Percentiles rank a stretch among this genome's conserved stretches.
Conservation (phyloP, 805 yeast species). For the Candida hispaniensis region DNA sequence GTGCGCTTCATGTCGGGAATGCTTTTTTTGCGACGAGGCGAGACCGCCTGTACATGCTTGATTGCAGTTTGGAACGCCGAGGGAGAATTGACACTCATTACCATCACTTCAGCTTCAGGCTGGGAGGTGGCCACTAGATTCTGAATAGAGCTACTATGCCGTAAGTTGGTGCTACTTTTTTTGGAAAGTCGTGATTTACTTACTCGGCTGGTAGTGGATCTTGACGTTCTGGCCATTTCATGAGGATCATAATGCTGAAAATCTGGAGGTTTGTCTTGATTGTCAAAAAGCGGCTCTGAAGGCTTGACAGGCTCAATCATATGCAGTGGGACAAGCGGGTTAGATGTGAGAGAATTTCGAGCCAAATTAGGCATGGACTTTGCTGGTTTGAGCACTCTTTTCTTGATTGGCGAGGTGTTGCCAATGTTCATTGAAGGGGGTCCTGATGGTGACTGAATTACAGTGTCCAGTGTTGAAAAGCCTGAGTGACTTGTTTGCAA, state of each 20-base stretch:
- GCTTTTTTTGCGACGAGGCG: conserved; percentile 9
- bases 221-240: conserved; percentile 2
- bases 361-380: conserved; percentile 13
- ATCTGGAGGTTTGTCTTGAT: no score
- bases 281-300: no score
- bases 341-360: not conserved
- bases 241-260: conserved; percentile 14
- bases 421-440: conserved; percentile 1
- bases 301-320: conserved; percentile 5
- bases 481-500: no score
- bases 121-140: conserved; percentile 1
- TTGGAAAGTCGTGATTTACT: conserved; percentile 4
- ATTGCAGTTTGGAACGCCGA: conserved; percentile 15
- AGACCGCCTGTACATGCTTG: conserved; percentile 15
- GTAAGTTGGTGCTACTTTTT: conserved; percentile 8
- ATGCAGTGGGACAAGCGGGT: conserved; percentile 4
- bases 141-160: no score
- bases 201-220: conserved; percentile 5
- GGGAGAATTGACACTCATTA: conserved; percentile 15
- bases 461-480: not conserved
- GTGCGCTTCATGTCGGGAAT: conserved; percentile 6
- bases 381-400: conserved; percentile 2
- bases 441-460: conserved; percentile 1
- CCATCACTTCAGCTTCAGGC: conserved; percentile 8
- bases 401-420: conserved; percentile 1